phyloP scores from a whole-genome alignment of 1,284 basidiomycete species.

The Tranzscheliella williamsii region DNA sequence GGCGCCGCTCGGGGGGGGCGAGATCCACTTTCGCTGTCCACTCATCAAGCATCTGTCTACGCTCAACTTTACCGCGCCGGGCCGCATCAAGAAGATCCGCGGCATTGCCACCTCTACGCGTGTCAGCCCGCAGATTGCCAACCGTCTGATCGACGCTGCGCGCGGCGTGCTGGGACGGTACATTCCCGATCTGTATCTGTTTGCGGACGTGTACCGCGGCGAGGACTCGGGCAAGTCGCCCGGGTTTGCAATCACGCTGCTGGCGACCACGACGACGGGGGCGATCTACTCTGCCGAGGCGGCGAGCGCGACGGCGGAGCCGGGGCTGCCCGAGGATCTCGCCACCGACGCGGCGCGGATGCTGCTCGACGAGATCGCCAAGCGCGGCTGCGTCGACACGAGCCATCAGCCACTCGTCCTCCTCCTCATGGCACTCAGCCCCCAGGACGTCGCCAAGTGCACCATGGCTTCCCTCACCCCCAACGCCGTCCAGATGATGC shows the following conservation, averaged over 20 bases:
- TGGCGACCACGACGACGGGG: conserved; percentile 89
- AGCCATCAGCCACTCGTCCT: conserved; percentile 87
- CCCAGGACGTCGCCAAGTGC: conserved; percentile 90
- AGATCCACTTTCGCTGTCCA: conserved; percentile 90
- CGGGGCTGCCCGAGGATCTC: conserved; percentile 84
- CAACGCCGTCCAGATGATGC: conserved; percentile 80
- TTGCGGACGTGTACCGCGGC: conserved; percentile 97
- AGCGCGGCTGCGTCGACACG: conserved; percentile 86
- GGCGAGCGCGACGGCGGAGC: conserved; percentile 65
- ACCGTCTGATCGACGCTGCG: conserved; percentile 92
- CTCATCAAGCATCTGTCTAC: conserved; percentile 80
- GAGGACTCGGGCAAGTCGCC: conserved; percentile 97
- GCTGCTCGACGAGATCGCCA: conserved; percentile 76
- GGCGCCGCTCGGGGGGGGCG: conserved; percentile 88
- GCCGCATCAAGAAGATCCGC: conserved; percentile 89
- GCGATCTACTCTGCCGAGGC: conserved; percentile 86
- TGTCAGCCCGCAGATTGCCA: conserved; percentile 94
- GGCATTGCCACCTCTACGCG: conserved; percentile 78
- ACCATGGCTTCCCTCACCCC: conserved; percentile 77
- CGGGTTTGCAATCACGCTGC: conserved; percentile 86
- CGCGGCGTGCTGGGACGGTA: conserved; percentile 90
- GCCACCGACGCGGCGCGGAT: conserved; percentile 77
- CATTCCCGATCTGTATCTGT: conserved; percentile 96
- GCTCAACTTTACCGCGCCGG: conserved; percentile 85
- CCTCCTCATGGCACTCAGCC: conserved; percentile 88